Evolutionary conservation across 441 rosid species (phyloP).

Genomic region (Bruguiera hainesii): DNA sequence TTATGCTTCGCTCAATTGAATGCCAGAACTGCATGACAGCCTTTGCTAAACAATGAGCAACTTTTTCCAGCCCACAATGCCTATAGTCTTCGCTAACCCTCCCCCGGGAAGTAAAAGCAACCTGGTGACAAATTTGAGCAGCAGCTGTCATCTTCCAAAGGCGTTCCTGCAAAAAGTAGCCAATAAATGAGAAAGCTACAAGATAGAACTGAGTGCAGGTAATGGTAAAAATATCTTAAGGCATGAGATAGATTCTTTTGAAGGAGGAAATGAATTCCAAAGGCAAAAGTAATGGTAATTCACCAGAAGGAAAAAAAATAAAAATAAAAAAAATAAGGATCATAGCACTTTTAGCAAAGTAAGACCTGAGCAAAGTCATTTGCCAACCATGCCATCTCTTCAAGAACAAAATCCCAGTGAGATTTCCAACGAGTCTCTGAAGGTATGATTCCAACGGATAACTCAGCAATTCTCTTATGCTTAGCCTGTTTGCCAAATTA

Average conservation of each 20-base stretch:
- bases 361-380: slow-evolving; percentile 98
- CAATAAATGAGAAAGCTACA: slow-evolving; percentile 16
- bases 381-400: slow-evolving; percentile 99
- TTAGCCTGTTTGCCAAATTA: slow-evolving; percentile 65
- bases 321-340: background rate
- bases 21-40: slow-evolving; percentile 94
- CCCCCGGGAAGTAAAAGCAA: slow-evolving; percentile 55
- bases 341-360: slow-evolving; percentile 14
- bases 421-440: slow-evolving; percentile 51
- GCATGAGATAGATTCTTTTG: background rate
- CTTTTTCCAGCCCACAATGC: slow-evolving; percentile 48
- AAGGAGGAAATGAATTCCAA: slow-evolving; percentile 14
- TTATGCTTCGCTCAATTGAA: slow-evolving; percentile 53
- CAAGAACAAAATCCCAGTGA: slow-evolving; percentile 98
- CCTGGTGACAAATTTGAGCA: slow-evolving; percentile 75
- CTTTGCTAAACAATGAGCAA: slow-evolving; percentile 67
- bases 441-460: slow-evolving; percentile 57
- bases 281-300: background rate
- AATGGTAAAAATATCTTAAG: background rate
- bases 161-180: slow-evolving; percentile 66
- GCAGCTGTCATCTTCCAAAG: slow-evolving; percentile 99
- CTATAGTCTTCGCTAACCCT: slow-evolving; percentile 61
- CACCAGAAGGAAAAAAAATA: background rate
- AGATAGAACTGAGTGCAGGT: background rate
- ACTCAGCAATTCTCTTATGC: slow-evolving; percentile 81